Conservation (phyloP, 495 filamentous ascomycete genomes). For the Daldinia childiae region DNA sequence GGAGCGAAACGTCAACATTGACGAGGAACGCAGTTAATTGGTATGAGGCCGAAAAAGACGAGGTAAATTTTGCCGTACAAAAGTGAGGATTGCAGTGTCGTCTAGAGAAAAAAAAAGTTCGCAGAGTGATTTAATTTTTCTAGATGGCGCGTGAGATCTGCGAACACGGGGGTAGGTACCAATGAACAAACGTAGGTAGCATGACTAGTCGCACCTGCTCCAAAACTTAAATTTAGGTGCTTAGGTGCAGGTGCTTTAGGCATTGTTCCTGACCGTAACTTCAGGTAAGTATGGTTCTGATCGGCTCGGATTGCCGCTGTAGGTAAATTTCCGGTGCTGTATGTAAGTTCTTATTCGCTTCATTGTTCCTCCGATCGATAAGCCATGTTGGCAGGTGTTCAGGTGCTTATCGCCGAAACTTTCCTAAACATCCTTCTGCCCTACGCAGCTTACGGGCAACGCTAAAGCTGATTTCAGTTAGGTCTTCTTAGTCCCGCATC, state of each 20-base stretch:
- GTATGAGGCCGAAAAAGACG: conserved; percentile 3
- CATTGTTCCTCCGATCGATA: conserved; percentile 33
- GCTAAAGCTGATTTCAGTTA: conserved; percentile 2
- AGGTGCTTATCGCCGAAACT: conserved; percentile 1
- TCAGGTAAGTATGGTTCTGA: background rate
- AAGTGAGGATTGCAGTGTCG: background rate
- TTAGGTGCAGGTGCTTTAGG: background rate
- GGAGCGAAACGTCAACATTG: conserved; percentile 17
- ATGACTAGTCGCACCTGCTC: conserved; percentile 35
- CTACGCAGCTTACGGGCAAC: no score
- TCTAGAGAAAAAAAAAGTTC: conserved; percentile 16
- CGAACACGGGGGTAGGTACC: conserved; percentile 3
- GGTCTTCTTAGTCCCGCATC: background rate
- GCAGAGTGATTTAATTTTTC: conserved; percentile 43
- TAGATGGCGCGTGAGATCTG: conserved; percentile 26
- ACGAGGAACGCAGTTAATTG: conserved; percentile 10
- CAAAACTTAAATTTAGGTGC: conserved; percentile 12
- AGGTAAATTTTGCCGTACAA: background rate
- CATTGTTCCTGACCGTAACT: background rate
- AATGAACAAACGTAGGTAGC: conserved; percentile 17
- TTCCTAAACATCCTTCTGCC: background rate
- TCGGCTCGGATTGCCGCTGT: conserved; percentile 27
- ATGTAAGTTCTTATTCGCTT: conserved; percentile 28
- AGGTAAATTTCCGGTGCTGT: conserved; percentile 27
- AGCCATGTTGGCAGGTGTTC: background rate